Base-by-base conservation (phyloP, 331 rosid species). In the Pyracantha coccinea region DNA sequence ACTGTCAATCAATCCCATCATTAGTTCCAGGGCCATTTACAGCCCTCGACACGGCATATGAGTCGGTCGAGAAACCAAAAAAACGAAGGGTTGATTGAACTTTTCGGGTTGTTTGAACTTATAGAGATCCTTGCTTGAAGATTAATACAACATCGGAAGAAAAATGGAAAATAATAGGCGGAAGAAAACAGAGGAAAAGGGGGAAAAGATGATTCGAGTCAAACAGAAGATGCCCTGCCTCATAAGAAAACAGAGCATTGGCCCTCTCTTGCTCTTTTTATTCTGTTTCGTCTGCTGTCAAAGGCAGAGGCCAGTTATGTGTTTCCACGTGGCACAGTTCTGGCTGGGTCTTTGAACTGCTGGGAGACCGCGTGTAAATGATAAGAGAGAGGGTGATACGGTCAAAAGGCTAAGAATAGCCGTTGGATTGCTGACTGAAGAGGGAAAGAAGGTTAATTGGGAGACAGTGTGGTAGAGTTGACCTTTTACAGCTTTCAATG, bases 351-450 rank as follows among this genome's bases (percentile, higher is more conserved):
- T 53, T 78, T 82, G 88, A 58, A 78, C 55, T 29, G 73, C 77
- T 52, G 45, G 83, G 71, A 68, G 68, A 80, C 53, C 64, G 66
- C 55, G 72, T 61, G 50, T 20, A 59, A 73, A 68, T 68, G 85
- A 66, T 59, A 10, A 28, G 71, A 78, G 52, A 33, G 52, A 33
- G 59, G 7, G 8, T 8, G 63, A 75, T 54, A 75, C 75, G 81
- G 92, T 90, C 92, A 92, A 86, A 92, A 88, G 89, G 81, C 68
- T 3, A 72, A 29, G 81, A 83, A 55, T 86, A 88, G 91, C 92
- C 93, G 96, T 92, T 92, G 80, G 90, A 85, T 83, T 50, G 70
- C 70, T 75, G 90, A 83, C 82, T 63, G 31, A 2, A 16, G 28
- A 9, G 17, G 58, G 74, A 27, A 21, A 74, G 50, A 63, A 23